Percentiles rank a stretch among this genome's conserved stretches.
phyloP scores from a whole-genome alignment of 2,329 filamentous ascomycete species.

The Fonsecaea nubica region DNA sequence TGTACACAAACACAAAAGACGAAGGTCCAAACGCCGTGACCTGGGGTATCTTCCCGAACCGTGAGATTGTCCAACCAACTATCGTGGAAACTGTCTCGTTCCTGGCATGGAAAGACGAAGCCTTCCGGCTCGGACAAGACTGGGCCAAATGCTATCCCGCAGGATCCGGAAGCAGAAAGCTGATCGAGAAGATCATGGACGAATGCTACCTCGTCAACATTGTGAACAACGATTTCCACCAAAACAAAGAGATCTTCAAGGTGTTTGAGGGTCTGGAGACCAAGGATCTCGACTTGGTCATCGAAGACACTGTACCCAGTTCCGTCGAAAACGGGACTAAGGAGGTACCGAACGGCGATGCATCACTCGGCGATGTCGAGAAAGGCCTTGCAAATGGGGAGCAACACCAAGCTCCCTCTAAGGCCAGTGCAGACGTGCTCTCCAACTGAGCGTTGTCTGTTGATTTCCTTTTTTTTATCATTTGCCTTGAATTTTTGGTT shows the following conservation, averaged over 20 bases:
- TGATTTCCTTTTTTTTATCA: background rate
- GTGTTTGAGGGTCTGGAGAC: slow-evolving; percentile 80
- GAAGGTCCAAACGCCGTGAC: slow-evolving; percentile 97
- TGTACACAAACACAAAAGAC: slow-evolving; percentile 82
- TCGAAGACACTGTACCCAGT: slow-evolving; percentile 31
- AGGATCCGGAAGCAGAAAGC: slow-evolving; percentile 73
- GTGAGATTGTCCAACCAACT: slow-evolving; percentile 99
- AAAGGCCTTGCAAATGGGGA: slow-evolving; percentile 28
- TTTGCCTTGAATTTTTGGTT: background rate
- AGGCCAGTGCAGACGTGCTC: slow-evolving; percentile 22
- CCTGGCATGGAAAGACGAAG: slow-evolving; percentile 98
- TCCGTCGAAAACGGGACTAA: slow-evolving; percentile 24
- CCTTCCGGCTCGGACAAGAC: slow-evolving; percentile 87
- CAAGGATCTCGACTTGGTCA: slow-evolving; percentile 64
- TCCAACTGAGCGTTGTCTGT: slow-evolving; percentile 18
- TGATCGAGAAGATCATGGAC: slow-evolving; percentile 85
- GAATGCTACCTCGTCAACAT: slow-evolving; percentile 96
- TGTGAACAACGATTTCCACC: slow-evolving; percentile 97
- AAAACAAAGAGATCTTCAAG: slow-evolving; percentile 79
- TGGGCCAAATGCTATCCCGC: slow-evolving; percentile 92
- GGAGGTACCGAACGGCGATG: slow-evolving; percentile 32
- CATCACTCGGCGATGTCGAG: slow-evolving; percentile 21
- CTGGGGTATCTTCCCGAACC: slow-evolving; percentile 98
- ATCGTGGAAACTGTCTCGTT: slow-evolving; percentile 98
- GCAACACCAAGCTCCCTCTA: slow-evolving; percentile 27